A percentile compares a stretch with the other conserved stretches of the same genome.
These are phyloP conservation scores for Wickerhamomyces sp. DNA, from an alignment of 1,139 yeast genomes.

Conservation along the genomic window DNA sequence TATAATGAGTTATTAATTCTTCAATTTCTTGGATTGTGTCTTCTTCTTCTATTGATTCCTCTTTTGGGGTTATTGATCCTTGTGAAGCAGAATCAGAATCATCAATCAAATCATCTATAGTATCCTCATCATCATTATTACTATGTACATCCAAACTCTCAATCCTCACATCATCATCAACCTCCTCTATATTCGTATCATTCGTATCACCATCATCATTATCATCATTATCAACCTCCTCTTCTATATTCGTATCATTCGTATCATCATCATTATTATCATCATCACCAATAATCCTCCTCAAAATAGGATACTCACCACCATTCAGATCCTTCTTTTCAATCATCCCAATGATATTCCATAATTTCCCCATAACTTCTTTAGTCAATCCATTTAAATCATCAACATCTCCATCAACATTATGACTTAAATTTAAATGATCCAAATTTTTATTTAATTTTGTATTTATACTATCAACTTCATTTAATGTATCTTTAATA, in stretches of 20 bases:
- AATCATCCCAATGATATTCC: conserved; percentile 4
- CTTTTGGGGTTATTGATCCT: too few relatives aligned
- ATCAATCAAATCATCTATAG: too few relatives aligned
- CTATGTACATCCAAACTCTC: too few relatives aligned
- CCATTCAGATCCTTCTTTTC: conserved; percentile 6
- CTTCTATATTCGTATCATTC: too few relatives aligned
- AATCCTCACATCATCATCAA: too few relatives aligned
- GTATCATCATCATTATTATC: background rate
- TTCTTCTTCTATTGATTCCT: too few relatives aligned
- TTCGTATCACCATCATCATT: background rate
- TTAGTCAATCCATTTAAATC: conserved; percentile 2
- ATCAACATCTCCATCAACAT: conserved; percentile 1
- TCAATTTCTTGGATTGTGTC: background rate
- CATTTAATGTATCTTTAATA: conserved; percentile 2
- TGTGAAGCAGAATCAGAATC: too few relatives aligned
- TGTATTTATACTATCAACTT: conserved; percentile 6
- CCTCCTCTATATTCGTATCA: background rate
- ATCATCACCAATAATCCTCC: background rate
- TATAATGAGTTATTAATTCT: background rate
- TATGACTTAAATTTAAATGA: background rate
- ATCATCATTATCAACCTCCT: background rate
- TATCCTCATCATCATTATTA: too few relatives aligned
- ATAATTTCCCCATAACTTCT: conserved; percentile 2
- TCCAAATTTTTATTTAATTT: conserved; percentile 10
- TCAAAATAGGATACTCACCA: background rate